These are phyloP conservation scores for Croton laevigatus DNA, from an alignment of 441 rosid genomes.

Conservation along the genomic window DNA sequence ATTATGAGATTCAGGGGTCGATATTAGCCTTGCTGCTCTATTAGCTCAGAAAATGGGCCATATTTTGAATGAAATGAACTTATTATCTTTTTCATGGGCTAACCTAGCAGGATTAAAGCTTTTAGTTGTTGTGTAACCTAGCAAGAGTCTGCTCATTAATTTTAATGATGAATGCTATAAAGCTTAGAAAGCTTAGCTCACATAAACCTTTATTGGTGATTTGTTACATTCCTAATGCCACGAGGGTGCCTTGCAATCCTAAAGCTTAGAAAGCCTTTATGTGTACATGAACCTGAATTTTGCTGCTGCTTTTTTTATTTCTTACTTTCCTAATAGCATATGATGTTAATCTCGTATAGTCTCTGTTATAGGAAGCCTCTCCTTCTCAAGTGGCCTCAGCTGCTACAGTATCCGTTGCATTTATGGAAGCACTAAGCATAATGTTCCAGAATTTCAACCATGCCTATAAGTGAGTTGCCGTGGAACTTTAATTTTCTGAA, in stretches of 20 bases:
- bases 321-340: not conserved
- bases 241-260: no score
- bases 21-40: not conserved
- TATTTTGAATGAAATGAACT: not conserved
- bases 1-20: not conserved
- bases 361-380: conserved; percentile 73
- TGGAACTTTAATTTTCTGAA: conserved; percentile 12
- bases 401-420: conserved; percentile 91
- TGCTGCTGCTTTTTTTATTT: no score
- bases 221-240: no score
- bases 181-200: no score
- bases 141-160: not conserved
- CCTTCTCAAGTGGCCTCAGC: conserved; percentile 94
- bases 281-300: no score
- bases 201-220: no score
- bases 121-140: no score
- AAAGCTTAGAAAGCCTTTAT: no score
- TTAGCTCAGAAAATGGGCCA: not conserved
- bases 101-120: not conserved
- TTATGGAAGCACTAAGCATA: conserved; percentile 91
- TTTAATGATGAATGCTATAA: not conserved
- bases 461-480: conserved; percentile 71
- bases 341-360: conserved; percentile 1
- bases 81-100: not conserved
- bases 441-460: conserved; percentile 76